These are phyloP conservation scores for Akebia trifoliata DNA, from an alignment of 164 flowering plant genomes.

Conservation along the genomic window DNA sequence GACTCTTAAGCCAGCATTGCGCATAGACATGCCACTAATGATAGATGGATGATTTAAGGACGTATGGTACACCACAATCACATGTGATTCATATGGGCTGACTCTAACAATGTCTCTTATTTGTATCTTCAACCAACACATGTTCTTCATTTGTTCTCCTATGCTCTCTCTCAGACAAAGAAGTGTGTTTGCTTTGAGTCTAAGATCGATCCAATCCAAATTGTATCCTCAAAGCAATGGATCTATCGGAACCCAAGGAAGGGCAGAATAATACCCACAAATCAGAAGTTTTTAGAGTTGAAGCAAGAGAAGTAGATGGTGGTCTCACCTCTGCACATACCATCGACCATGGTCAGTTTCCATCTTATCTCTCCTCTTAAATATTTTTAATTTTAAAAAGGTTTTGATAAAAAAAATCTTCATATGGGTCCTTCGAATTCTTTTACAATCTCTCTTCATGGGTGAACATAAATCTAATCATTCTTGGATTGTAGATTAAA, in stretches of 20 bases:
- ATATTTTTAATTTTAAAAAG: background rate
- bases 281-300: constrained; percentile 8
- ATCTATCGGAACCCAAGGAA: background rate
- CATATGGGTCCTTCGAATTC: background rate
- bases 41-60: no score
- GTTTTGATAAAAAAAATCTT: background rate
- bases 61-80: no score
- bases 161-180: no score
- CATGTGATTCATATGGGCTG: no score
- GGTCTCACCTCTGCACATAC: constrained; percentile 33
- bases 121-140: no score
- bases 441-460: background rate
- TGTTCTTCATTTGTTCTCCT: no score
- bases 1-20: no score
- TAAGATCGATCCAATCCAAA: background rate
- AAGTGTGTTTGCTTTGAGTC: background rate
- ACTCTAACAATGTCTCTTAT: no score
- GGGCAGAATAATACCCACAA: background rate
- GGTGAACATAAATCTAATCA: no score
- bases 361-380: background rate
- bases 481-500: no score
- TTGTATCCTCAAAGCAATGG: background rate
- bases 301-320: constrained; percentile 11
- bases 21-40: no score
- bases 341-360: constrained; percentile 26